Conservation (phyloP, 306 rosid genomes). For the Ziziphus jujuba region DNA sequence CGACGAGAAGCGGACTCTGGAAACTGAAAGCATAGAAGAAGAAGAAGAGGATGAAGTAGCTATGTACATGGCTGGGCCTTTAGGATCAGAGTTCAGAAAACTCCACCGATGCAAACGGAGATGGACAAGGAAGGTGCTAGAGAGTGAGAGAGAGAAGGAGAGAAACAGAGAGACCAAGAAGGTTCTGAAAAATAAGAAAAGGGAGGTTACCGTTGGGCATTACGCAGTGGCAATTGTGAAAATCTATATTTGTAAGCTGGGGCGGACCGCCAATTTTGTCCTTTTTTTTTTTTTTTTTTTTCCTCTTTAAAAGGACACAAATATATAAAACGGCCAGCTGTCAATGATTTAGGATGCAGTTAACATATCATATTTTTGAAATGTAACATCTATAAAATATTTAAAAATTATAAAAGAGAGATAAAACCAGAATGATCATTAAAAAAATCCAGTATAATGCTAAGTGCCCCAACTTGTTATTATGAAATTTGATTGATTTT, state of each 20-base stretch:
- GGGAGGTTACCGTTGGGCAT: neutral
- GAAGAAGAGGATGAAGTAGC: slow-evolving; percentile 5
- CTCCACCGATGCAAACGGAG: neutral
- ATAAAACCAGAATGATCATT: no score
- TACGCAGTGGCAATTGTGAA: slow-evolving; percentile 3
- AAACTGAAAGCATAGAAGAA: neutral
- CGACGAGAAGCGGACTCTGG: slow-evolving; percentile 8
- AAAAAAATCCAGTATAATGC: no score
- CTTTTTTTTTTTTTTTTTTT: no score
- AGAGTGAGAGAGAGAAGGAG: slow-evolving; percentile 1
- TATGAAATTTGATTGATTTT: no score
- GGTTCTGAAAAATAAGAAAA: slow-evolving; percentile 1
- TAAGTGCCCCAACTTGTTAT: no score
- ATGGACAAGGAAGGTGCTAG: no score
- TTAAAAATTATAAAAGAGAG: no score
- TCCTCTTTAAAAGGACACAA: no score
- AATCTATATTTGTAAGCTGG: neutral
- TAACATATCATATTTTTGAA: no score
- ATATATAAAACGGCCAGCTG: no score
- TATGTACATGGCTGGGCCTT: slow-evolving; percentile 4
- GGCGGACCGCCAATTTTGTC: neutral
- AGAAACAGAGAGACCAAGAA: neutral
- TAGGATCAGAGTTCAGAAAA: neutral
- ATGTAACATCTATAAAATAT: no score
- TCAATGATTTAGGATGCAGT: no score